phyloP scores from a whole-genome alignment of 2,329 filamentous ascomycete species.

The Cadophora sp. region DNA sequence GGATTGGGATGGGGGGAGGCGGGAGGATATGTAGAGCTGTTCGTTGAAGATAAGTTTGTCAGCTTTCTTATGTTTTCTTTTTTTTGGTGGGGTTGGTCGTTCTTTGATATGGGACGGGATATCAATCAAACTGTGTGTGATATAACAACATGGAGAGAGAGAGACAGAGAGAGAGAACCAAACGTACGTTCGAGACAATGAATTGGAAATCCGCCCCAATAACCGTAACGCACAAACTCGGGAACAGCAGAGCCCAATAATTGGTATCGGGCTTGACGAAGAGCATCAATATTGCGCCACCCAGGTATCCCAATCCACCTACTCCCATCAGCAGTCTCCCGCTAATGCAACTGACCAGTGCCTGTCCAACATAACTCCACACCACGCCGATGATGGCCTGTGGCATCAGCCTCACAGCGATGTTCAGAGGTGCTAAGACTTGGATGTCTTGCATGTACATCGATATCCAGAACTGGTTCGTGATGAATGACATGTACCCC shows the following conservation, averaged over 20 bases:
- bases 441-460: slow-evolving; percentile 69
- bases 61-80: slow-evolving; percentile 19
- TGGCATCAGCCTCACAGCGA: slow-evolving; percentile 63
- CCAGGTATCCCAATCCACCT: slow-evolving; percentile 50
- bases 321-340: slow-evolving; percentile 66
- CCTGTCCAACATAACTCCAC: slow-evolving; percentile 68
- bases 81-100: too few species aligned
- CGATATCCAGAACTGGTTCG: slow-evolving; percentile 67
- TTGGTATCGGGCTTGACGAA: slow-evolving; percentile 60
- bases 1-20: slow-evolving; percentile 51
- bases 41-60: too few species aligned
- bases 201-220: slow-evolving; percentile 74
- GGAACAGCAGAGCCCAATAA: slow-evolving; percentile 73
- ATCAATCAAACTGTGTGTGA: too few species aligned
- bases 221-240: slow-evolving; percentile 64
- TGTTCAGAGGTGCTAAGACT: slow-evolving; percentile 55
- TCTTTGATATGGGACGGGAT: too few species aligned
- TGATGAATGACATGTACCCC: slow-evolving; percentile 68
- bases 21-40: slow-evolving; percentile 68
- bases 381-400: slow-evolving; percentile 68
- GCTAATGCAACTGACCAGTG: slow-evolving; percentile 67
- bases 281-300: slow-evolving; percentile 57
- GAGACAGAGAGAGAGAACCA: too few species aligned
- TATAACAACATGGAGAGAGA: slow-evolving; percentile 21
- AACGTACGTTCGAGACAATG: slow-evolving; percentile 69